phyloP scores from a whole-genome alignment of 495 filamentous ascomycete species.

The Penicillium mononematosum region DNA sequence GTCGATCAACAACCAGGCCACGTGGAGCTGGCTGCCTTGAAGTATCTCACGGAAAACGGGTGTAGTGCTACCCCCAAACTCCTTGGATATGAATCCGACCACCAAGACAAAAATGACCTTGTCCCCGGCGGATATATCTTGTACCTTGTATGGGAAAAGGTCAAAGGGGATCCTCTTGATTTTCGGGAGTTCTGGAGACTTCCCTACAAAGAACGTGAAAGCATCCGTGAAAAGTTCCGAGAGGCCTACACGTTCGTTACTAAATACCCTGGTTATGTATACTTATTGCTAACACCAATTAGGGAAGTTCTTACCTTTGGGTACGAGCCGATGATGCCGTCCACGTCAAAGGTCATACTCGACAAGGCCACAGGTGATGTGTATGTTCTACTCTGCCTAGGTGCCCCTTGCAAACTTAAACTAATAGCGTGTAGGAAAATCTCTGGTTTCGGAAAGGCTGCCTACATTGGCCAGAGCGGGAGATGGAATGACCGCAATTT shows the following conservation, averaged over 20 bases:
- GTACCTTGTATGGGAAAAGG: slow-evolving; percentile 1
- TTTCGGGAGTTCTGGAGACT: not conserved
- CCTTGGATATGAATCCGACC: not conserved
- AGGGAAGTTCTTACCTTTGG: not conserved
- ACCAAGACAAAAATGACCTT: not conserved
- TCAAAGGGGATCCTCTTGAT: not conserved
- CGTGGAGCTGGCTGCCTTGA: too few species aligned
- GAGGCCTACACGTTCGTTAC: not conserved
- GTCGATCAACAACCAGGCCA: too few species aligned
- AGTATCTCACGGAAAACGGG: too few species aligned
- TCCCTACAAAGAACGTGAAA: not conserved
- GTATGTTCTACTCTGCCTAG: not conserved
- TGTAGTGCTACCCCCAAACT: not conserved
- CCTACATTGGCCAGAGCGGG: not conserved
- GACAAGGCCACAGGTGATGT: slow-evolving; percentile 6
- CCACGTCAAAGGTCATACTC: slow-evolving; percentile 4
- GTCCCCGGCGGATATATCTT: slow-evolving; percentile 8
- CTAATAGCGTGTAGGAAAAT: slow-evolving; percentile 1
- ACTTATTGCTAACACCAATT: slow-evolving; percentile 1
- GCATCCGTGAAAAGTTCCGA: not conserved
- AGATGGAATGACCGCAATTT: too few species aligned
- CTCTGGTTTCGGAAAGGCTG: slow-evolving; percentile 1
- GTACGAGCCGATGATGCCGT: not conserved
- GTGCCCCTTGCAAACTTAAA: not conserved
- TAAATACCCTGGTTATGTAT: not conserved